Percentiles rank a stretch among this genome's conserved stretches.
Evolutionary conservation across 306 rosid genomes (phyloP).

Genomic region (Prosopis cineraria): DNA sequence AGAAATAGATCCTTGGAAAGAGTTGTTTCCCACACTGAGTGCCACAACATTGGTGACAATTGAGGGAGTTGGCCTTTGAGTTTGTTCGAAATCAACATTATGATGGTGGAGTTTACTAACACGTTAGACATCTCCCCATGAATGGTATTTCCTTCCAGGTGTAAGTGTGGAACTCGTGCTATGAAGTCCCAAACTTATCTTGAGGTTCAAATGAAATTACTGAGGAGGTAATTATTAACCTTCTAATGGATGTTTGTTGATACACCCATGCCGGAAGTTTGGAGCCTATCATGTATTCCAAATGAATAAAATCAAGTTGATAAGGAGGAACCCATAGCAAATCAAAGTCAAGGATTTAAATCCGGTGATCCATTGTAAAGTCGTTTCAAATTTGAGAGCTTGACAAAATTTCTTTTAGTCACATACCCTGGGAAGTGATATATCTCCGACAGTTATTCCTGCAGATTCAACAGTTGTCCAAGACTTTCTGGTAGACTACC

Average conservation of each 20-base stretch:
- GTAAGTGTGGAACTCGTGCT: not conserved
- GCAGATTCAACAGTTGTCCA: not conserved
- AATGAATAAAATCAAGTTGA: not conserved
- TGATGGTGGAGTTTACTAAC: not conserved
- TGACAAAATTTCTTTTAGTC: not conserved
- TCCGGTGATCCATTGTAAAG: not conserved
- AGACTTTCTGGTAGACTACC: not conserved
- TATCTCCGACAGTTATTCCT: not conserved
- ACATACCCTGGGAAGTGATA: not conserved
- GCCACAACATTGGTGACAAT: not conserved
- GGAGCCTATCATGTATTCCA: conserved; percentile 17
- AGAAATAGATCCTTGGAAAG: not conserved
- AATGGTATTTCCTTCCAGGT: conserved; percentile 10
- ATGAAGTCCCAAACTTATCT: conserved; percentile 31
- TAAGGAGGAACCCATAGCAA: conserved; percentile 1
- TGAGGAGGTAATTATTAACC: not conserved
- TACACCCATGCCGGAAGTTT: conserved; percentile 35
- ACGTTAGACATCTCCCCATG: conserved; percentile 25
- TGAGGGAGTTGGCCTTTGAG: not conserved
- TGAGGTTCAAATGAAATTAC: conserved; percentile 19
- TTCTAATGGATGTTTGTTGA: not conserved
- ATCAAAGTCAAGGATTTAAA: not conserved
- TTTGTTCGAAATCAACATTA: not conserved
- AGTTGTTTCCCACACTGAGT: not conserved
- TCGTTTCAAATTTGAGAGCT: not conserved